Base-by-base conservation (phyloP, 768 basidiomycete genomes). In the Russula foetens region DNA sequence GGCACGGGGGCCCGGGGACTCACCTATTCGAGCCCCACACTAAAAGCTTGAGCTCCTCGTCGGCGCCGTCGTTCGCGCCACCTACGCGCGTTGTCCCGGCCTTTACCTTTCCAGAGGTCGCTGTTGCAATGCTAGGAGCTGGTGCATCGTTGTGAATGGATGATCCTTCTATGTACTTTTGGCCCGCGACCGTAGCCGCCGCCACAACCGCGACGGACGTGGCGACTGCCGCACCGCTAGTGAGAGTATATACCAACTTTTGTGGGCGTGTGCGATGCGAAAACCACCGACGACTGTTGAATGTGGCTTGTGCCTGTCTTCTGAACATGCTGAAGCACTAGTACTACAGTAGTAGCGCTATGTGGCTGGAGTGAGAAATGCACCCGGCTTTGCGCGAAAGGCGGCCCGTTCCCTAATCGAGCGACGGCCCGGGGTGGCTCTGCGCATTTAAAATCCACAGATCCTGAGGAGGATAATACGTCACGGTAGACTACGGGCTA, bases 21-120 rank as follows among this genome's bases (percentile, higher is more conserved):
- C 69, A 86, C 88, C 72, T 81, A 67, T 90, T 91, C 21, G 87
- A 87, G 41, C 89, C 88, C 88, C 89, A 91, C 0, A 83, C 82
- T 11, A 88, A 43, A 12, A 66, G 15, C 47, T 51, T 45, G 9
- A 64, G 56, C 47, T 46, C 56, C 24, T 68, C 2, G 81, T 68
- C 2, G n/a, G n/a, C n/a, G 81, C 68, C 2, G 82, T 75, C 54
- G 35, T 5, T 33, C 73, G 72, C 50, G 88, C 31, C 45, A 15
- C 33, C 17, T 26, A 21, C 53, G 41, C 49, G 48, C 21, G 28
- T 28, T 53, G 54, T 26, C 50, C 24, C 6, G 29, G 53, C 19
- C 24, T 50, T 53, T 48, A 21, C 38, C 31, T 29, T 48, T 15
- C 35, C 39, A 9, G 62, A 56, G 15, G 23, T 56, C 35, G 59